A percentile compares a stretch with the other conserved stretches of the same genome.
Conservation (phyloP, 176 grass and related monocot genomes). For the Saccharum officinarum region DNA sequence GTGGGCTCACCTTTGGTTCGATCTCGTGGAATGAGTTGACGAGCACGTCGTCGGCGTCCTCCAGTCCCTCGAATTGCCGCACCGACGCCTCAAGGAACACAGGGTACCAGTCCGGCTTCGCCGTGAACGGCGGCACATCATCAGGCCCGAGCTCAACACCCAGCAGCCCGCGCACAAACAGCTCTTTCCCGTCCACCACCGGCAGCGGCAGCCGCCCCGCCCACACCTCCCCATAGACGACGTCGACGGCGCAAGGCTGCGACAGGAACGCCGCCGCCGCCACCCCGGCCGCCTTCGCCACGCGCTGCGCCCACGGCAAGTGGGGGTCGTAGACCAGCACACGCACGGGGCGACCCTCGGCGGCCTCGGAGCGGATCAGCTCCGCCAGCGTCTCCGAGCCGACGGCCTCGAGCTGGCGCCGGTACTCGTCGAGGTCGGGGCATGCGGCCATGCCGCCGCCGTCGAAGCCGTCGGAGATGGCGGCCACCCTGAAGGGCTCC, state of each 20-base stretch:
- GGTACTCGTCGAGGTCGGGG: slow-evolving; percentile 5
- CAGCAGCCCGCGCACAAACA: not conserved
- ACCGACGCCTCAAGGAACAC: not conserved
- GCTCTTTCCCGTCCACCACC: not conserved
- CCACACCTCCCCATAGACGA: slow-evolving; percentile 35
- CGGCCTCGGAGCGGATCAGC: not conserved
- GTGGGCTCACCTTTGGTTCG: slow-evolving; percentile 14
- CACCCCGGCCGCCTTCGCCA: slow-evolving; percentile 11
- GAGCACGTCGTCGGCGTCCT: slow-evolving; percentile 29
- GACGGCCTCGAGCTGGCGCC: not conserved
- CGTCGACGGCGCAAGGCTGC: not conserved
- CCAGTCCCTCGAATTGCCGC: slow-evolving; percentile 15
- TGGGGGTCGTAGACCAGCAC: slow-evolving; percentile 42
- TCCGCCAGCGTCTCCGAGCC: slow-evolving; percentile 17
- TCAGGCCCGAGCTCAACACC: not conserved
- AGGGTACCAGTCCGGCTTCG: not conserved
- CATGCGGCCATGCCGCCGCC: not conserved
- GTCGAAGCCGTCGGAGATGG: slow-evolving; percentile 49
- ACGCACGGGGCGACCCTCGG: not conserved
- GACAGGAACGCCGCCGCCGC: slow-evolving; percentile 7
- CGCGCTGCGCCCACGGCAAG: not conserved
- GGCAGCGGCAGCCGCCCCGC: slow-evolving; percentile 10
- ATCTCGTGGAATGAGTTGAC: slow-evolving; percentile 31
- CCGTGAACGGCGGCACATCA: slow-evolving; percentile 35
- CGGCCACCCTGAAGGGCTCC: slow-evolving; percentile 12